Evolutionary conservation across 352 stramenopile genomes (phyloP).

Genomic region (Phytopythium litorale): DNA sequence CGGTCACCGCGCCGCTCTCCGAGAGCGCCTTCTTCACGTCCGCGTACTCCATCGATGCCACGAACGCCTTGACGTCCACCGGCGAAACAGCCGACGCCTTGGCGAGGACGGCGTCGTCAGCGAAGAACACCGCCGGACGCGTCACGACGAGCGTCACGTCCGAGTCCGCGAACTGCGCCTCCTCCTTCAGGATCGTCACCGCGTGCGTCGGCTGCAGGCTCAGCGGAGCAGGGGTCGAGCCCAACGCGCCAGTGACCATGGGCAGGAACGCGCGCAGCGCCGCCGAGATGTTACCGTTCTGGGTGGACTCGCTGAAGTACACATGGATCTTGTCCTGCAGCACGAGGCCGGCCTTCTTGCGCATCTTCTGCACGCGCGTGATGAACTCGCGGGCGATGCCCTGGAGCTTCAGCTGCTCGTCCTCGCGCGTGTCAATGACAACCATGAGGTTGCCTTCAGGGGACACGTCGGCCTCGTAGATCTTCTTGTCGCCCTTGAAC

Average conservation of each 20-base stretch:
- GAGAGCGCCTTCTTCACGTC: constrained; percentile 59
- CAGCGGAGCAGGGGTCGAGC: constrained; percentile 54
- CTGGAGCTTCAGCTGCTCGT: constrained; percentile 94
- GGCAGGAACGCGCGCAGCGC: constrained; percentile 56
- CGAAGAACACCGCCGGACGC: constrained; percentile 74
- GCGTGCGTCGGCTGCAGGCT: constrained; percentile 53
- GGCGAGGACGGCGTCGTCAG: constrained; percentile 33
- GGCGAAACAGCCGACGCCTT: constrained; percentile 35
- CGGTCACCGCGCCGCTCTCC: constrained; percentile 27
- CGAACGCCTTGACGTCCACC: constrained; percentile 50
- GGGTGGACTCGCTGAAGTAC: constrained; percentile 87
- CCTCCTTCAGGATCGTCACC: constrained; percentile 69
- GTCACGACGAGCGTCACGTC: constrained; percentile 60
- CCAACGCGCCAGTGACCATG: constrained; percentile 55
- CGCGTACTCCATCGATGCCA: constrained; percentile 78
- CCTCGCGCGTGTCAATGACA: constrained; percentile 93
- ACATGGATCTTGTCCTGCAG: constrained; percentile 96
- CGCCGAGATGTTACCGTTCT: constrained; percentile 49
- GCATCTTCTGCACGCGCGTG: constrained; percentile 97
- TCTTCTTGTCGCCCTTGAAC: constrained; percentile 91
- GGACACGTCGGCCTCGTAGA: constrained; percentile 90
- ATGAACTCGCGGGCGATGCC: constrained; percentile 96
- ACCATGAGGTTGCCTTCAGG: constrained; percentile 92
- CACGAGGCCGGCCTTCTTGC: constrained; percentile 95
- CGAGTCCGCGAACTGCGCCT: constrained; percentile 68